Evolutionary conservation across 768 basidiomycete species (phyloP), one percentile per base, ranked within the genome.

Genomic region (Hemileccinum rubropunctum): DNA sequence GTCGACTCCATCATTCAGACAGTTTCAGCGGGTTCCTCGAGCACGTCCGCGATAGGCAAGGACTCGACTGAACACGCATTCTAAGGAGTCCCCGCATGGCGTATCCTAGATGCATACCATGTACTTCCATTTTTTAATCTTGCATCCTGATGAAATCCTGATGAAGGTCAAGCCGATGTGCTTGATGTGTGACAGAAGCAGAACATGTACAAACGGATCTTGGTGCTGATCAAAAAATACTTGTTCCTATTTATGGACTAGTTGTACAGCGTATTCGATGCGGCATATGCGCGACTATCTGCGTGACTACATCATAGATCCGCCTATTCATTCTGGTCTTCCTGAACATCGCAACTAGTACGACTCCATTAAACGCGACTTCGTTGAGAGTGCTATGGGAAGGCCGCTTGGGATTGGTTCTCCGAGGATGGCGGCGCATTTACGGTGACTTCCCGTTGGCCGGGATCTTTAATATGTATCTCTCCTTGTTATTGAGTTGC

Each of bases 61-160:
- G 92, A 92, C 64, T 95, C 93, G 17, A 95, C 93, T 15, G 93
- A 95, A 68, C 84, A 93, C 60, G 73, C 77, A 11, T 95, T 95
- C 75, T 91, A 60, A 68, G 28, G 32, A 32, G 47, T 44, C 26
- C 21, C 6, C 27, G 10, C 13, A 32, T 23, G 47, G 37, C 21
- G 33, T 20, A 21, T 45, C 35, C 43, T 53, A 42, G 36, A 46
- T 35, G 50, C 43, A 36, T 45, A 21, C 15, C 34, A 17, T 42
- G 36, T 43, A 49, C 38, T n/a, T 51, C 23, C 38, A 20, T 8
- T 42, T 42, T 42, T 17, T 34, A 33, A 48, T 27, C 28, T 36
- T 40, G 46, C 12, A 18, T 12, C 12, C 5, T 4, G n/a, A n/a
- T n/a, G n/a, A n/a, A n/a, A n/a, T n/a, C n/a, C n/a, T n/a, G n/a